phyloP scores from a whole-genome alignment of 495 filamentous ascomycete species.

The Trichoderma gamsii region DNA sequence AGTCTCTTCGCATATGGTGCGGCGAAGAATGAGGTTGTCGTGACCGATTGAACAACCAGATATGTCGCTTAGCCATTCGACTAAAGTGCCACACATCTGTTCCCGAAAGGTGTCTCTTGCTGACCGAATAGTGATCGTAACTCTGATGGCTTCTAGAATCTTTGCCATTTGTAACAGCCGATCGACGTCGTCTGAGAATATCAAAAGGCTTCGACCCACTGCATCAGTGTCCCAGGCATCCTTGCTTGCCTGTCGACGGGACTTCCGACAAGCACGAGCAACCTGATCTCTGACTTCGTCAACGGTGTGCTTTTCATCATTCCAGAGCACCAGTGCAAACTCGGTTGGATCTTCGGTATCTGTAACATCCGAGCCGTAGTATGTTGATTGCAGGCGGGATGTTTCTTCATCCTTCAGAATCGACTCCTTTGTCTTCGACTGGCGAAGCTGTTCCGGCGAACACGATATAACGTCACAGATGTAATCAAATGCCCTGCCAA shows the following conservation, averaged over 20 bases:
- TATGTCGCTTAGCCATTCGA: constrained; percentile 94
- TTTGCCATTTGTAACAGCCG: constrained; percentile 67
- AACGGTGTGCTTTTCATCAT: constrained; percentile 97
- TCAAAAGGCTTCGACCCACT: constrained; percentile 76
- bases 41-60: constrained; percentile 78
- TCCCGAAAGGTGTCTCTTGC: constrained; percentile 91
- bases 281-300: constrained; percentile 87
- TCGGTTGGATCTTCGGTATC: constrained; percentile 55
- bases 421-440: constrained; percentile 71
- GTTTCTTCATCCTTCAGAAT: constrained; percentile 75
- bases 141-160: constrained; percentile 89
- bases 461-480: constrained; percentile 96
- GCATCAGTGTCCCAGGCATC: constrained; percentile 83
- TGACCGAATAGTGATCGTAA: constrained; percentile 91
- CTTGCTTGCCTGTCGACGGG: constrained; percentile 58
- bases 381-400: constrained; percentile 67
- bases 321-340: constrained; percentile 89
- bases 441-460: constrained; percentile 87
- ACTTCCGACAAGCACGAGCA: constrained; percentile 75
- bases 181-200: constrained; percentile 63
- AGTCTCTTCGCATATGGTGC: constrained; percentile 82
- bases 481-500: constrained; percentile 82
- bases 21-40: constrained; percentile 73
- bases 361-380: constrained; percentile 51
- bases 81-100: constrained; percentile 96